A percentile compares a stretch with the other conserved stretches of the same genome.
Evolutionary conservation across 2,329 filamentous ascomycete species (phyloP).

Genomic region (Fusarium agapanthi): DNA sequence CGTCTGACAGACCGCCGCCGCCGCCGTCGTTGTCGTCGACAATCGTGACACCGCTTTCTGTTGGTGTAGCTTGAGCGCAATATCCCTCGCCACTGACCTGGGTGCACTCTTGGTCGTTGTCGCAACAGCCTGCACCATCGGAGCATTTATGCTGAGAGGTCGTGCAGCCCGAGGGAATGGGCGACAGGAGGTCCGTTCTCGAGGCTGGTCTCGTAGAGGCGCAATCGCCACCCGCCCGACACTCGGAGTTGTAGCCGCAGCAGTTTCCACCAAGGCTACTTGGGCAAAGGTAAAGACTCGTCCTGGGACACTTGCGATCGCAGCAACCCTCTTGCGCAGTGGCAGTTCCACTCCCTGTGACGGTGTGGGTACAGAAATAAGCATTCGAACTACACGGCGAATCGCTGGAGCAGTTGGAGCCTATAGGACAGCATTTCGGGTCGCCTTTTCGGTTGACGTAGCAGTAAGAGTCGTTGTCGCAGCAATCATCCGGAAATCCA

Average conservation of each 20-base stretch:
- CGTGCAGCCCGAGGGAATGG: conserved; percentile 55
- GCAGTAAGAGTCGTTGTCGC: conserved; percentile 56
- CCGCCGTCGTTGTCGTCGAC: conserved; percentile 39
- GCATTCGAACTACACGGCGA: conserved; percentile 47
- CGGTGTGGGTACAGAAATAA: conserved; percentile 47
- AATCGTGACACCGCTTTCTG: conserved; percentile 45
- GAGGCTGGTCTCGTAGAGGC: conserved; percentile 44
- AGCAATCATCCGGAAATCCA: conserved; percentile 51
- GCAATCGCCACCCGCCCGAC: conserved; percentile 49
- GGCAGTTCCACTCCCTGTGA: conserved; percentile 41
- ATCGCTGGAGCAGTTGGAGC: conserved; percentile 52
- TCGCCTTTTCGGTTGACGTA: conserved; percentile 49
- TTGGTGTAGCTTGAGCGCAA: conserved; percentile 51
- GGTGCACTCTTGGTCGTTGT: conserved; percentile 54
- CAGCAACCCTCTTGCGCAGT: conserved; percentile 49
- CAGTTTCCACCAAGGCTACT: conserved; percentile 56
- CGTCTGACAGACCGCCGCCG: conserved; percentile 51
- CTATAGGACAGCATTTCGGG: conserved; percentile 54
- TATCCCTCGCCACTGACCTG: conserved; percentile 47
- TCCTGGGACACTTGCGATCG: conserved; percentile 50
- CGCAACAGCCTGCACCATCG: conserved; percentile 61
- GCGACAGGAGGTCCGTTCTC: conserved; percentile 43
- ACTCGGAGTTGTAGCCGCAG: conserved; percentile 57
- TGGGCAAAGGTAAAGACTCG: conserved; percentile 57
- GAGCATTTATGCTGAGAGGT: conserved; percentile 55